Evolutionary conservation across 768 basidiomycete species (phyloP), one percentile per base, ranked within the genome.

Genomic region (Peribolospora baueri): DNA sequence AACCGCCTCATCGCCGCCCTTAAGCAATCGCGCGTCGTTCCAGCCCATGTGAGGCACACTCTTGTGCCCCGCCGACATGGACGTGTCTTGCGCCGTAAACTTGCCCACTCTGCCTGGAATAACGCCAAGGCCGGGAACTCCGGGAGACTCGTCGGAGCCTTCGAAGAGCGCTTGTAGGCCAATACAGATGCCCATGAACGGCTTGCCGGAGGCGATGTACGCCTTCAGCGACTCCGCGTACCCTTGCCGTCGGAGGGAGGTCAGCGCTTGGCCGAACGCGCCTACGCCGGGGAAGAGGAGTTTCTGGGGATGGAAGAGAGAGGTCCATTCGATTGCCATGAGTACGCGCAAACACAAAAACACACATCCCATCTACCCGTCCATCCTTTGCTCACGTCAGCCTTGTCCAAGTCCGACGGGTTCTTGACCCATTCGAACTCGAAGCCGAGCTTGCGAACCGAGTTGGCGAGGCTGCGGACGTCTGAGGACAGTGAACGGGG

Each of bases 41-140:
- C 91, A 98, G 52, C 93, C 93, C 69, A 98, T 97, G 70, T 97
- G 91, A 40, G 93, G 93, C 11, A 97, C 91, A 0, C 82, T 71
- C 70, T 95, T 95, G 55, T 7, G 43, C 65, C 80, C 75, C 7
- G 66, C 58, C 64, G 76, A 73, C 58, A 72, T 69, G 37, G 42
- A 57, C 43, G 51, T 45, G 25, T 66, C 66, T 11, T 59, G 50
- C 11, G 59, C 52, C 40, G 57, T 53, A 64, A 98, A 95, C 10
- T 72, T 70, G 54, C 76, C 75, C 62, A 95, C 84, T n/a, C 91
- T 72, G 60, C 72, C 78, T n/a, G 84, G 82, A 58, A 98, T 80
- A 60, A 86, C 68, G 13, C 79, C 83, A 25, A 97, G 74, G n/a
- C 91, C 90, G n/a, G 63, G 66, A 38, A 70, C 69, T 14, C 66